Evolutionary conservation across 805 yeast species (phyloP), one percentile per base, ranked within the genome.

Genomic region (Wickerhamomyces mucosus): DNA sequence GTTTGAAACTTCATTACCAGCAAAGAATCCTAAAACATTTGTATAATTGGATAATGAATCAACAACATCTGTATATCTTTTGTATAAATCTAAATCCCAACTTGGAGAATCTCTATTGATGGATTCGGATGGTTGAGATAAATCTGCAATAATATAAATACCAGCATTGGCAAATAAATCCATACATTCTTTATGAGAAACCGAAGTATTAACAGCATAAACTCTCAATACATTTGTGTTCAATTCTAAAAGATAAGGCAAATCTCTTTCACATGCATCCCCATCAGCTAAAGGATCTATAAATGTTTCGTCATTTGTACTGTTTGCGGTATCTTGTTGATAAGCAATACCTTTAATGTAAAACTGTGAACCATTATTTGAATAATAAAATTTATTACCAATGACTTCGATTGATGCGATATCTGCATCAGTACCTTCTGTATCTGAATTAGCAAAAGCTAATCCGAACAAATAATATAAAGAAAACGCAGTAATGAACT

Each of bases 1-100:
- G 56, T 83, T 83, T 46, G 82, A 69, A 39, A 84, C 94, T 66
- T 84, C 95, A 57, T 84, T 84, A 53, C 95, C 95, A 31, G 95
- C 95, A 56, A 84, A 83, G 69, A 83, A 85, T 17, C 94, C 95
- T 39, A 84, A 65, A 26, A 79, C 76, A 56, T 84, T 84, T 30
- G 76, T 58, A 62, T 82, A 84, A 50, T 70, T 66, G 36, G 73
- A 69, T 56, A 85, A 65, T 51, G 67, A 63, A 56, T 84, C 94
- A 35, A 85, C 73, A 30, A 82, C 89, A 21, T 66, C 59, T 25
- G 84, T 76, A 63, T 84, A 84, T 54, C 94, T 70, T 36, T 72
- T 55, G 58, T 69, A 78, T 35, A 82, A 65, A 29, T 68, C 76
- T 35, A 75, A 57, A 48, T 69, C 65, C 92, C 92, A 81, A 39